Percentiles rank a stretch among this genome's conserved stretches.
These are phyloP conservation scores for Deinandra increscens DNA, from an alignment of 129 eudicot species.

Conservation along the genomic window DNA sequence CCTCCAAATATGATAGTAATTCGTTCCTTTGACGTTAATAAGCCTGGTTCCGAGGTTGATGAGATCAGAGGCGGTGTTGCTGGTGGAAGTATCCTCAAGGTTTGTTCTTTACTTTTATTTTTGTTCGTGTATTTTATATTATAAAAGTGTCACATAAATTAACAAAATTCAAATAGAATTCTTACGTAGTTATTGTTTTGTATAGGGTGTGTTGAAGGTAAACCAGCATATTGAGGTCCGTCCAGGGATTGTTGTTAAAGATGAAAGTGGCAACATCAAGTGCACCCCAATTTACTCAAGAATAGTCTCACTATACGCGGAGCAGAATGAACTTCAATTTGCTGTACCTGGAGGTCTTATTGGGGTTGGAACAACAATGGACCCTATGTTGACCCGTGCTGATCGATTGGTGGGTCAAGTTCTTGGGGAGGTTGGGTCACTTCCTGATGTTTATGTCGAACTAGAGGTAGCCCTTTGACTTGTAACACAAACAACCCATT, in stretches of 20 bases:
- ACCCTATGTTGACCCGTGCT: conserved; percentile 97
- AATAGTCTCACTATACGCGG: conserved; percentile 88
- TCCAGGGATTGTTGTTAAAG: conserved; percentile 94
- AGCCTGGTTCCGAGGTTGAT: conserved; percentile 96
- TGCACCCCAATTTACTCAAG: conserved; percentile 96
- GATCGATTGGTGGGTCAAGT: conserved; percentile 97
- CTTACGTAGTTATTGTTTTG: neutral
- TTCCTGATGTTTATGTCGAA: conserved; percentile 92
- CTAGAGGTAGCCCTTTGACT: conserved; percentile 65
- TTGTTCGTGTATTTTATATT: neutral
- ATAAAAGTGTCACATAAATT: neutral
- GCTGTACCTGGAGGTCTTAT: conserved; percentile 99
- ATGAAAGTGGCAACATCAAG: conserved; percentile 82
- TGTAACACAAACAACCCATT: neutral
- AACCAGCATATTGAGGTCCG: conserved; percentile 91
- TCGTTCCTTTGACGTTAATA: conserved; percentile 93
- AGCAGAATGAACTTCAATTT: conserved; percentile 90
- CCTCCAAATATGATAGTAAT: conserved; percentile 99
- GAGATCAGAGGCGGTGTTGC: conserved; percentile 97
- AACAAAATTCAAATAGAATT: neutral
- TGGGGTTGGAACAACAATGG: conserved; percentile 99
- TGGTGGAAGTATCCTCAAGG: conserved; percentile 98
- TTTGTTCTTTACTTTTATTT: conserved; percentile 8
- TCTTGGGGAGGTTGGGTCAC: conserved; percentile 97
- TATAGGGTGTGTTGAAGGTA: conserved; percentile 96